Conservation (phyloP, 192 early-diverging fungal genomes). For the Entophlyctis luteolus region DNA sequence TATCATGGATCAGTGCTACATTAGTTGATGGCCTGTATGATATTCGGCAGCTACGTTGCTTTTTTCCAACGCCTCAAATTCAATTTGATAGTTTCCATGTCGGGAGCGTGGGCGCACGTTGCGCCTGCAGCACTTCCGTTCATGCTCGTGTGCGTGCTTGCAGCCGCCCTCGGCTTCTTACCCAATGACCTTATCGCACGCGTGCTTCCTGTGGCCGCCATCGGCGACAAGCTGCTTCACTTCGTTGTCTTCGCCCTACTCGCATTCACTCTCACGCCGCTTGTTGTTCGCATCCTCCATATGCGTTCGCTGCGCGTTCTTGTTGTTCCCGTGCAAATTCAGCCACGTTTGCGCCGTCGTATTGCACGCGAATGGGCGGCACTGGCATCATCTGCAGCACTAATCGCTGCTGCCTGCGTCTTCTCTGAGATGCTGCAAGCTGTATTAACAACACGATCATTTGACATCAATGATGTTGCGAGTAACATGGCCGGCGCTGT, state of each 20-base stretch:
- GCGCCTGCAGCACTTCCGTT: background rate
- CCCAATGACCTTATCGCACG: too few species aligned
- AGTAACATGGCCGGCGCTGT: background rate
- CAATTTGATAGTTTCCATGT: too few species aligned
- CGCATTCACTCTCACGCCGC: background rate
- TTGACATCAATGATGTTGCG: background rate
- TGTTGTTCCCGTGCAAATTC: background rate
- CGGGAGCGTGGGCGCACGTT: too few species aligned
- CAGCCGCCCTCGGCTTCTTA: too few species aligned
- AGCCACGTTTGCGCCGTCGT: background rate
- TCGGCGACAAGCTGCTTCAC: constrained; percentile 16
- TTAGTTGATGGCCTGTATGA: too few species aligned
- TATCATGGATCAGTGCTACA: too few species aligned
- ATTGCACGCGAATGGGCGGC: background rate
- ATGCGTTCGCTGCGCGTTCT: background rate
- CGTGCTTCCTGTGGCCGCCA: background rate
- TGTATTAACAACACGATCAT: background rate
- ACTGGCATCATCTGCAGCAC: background rate
- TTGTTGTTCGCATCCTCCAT: too few species aligned
- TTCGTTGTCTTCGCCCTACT: constrained; percentile 6
- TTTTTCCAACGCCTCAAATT: too few species aligned
- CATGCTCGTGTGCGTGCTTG: background rate
- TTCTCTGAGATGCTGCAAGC: background rate
- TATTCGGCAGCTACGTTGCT: too few species aligned
- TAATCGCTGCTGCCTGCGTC: background rate